phyloP scores from a whole-genome alignment of 495 filamentous ascomycete genomes.

The Neohortaea acidophila region DNA sequence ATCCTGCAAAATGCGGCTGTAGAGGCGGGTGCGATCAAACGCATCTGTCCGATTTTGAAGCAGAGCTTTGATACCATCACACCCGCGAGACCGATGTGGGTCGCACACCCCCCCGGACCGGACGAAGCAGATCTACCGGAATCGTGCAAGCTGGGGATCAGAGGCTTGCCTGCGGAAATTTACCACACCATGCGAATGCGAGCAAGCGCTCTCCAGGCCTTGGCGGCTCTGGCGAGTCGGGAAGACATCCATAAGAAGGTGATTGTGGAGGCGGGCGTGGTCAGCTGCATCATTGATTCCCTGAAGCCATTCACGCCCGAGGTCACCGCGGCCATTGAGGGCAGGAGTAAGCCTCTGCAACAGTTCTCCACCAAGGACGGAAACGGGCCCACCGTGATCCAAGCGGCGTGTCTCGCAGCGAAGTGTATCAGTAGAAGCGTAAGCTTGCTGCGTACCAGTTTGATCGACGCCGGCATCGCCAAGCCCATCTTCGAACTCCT shows the following conservation, averaged over 20 bases:
- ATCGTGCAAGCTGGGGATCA: slow-evolving; percentile 35
- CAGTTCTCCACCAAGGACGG: slow-evolving; percentile 18
- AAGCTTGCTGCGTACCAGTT: slow-evolving; percentile 62
- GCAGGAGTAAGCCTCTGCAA: neutral
- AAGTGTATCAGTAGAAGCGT: slow-evolving; percentile 70
- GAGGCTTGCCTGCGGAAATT: slow-evolving; percentile 46
- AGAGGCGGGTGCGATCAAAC: slow-evolving; percentile 60
- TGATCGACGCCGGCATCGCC: slow-evolving; percentile 74
- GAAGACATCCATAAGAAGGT: slow-evolving; percentile 75
- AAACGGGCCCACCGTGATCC: slow-evolving; percentile 49
- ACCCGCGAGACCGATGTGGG: slow-evolving; percentile 28
- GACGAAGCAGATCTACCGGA: slow-evolving; percentile 3
- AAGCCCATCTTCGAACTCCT: slow-evolving; percentile 65
- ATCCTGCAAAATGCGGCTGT: slow-evolving; percentile 67
- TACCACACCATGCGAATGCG: slow-evolving; percentile 63
- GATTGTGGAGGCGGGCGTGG: slow-evolving; percentile 63
- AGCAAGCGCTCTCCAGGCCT: slow-evolving; percentile 59
- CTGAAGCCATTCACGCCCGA: slow-evolving; percentile 38
- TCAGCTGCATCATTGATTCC: slow-evolving; percentile 70
- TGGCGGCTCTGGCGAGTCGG: slow-evolving; percentile 62
- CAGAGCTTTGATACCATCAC: slow-evolving; percentile 40
- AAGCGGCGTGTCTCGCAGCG: slow-evolving; percentile 71
- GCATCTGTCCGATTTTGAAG: slow-evolving; percentile 62
- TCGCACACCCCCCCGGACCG: slow-evolving; percentile 12
- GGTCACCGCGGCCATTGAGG: slow-evolving; percentile 1